Evolutionary conservation across 2,329 filamentous ascomycete genomes (phyloP).

Genomic region (Pseudogymnoascus sp.): DNA sequence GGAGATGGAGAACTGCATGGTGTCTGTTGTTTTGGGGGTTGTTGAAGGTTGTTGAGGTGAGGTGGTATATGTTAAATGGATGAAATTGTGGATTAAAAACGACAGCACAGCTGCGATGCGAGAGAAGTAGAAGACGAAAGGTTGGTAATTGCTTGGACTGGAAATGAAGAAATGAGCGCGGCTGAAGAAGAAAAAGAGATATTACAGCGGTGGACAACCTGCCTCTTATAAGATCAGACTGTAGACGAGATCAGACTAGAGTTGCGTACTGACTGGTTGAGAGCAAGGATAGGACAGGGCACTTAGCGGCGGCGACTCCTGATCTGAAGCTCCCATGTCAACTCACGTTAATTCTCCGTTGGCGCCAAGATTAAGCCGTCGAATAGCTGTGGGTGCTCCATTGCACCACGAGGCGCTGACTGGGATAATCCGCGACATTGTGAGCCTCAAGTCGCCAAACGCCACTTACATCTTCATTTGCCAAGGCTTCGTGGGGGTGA

Average conservation of each 20-base stretch:
- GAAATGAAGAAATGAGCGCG: slow-evolving; percentile 19
- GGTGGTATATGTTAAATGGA: neutral
- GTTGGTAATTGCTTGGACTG: slow-evolving; percentile 1
- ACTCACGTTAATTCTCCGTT: neutral
- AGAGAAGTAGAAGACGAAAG: neutral
- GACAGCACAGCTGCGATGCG: neutral
- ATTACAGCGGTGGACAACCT: neutral
- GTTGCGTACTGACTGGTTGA: neutral
- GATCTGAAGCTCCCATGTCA: neutral
- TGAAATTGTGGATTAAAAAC: neutral
- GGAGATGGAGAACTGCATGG: slow-evolving; percentile 5
- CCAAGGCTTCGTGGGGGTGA: neutral
- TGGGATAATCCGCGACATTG: neutral
- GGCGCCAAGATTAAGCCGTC: neutral
- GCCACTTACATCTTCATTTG: neutral
- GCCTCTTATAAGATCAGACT: slow-evolving; percentile 14
- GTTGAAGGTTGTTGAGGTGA: neutral
- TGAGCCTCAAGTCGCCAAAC: neutral
- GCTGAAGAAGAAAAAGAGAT: slow-evolving; percentile 16
- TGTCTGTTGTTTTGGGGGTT: neutral
- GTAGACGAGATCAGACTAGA: neutral
- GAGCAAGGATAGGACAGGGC: neutral
- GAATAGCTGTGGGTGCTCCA: neutral
- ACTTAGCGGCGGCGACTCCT: neutral
- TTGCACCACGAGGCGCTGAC: neutral